A percentile compares a stretch with the other conserved stretches of the same genome.
Evolutionary conservation across 345 rosid genomes (phyloP).

Genomic region (Excoecaria cochinchinensis): DNA sequence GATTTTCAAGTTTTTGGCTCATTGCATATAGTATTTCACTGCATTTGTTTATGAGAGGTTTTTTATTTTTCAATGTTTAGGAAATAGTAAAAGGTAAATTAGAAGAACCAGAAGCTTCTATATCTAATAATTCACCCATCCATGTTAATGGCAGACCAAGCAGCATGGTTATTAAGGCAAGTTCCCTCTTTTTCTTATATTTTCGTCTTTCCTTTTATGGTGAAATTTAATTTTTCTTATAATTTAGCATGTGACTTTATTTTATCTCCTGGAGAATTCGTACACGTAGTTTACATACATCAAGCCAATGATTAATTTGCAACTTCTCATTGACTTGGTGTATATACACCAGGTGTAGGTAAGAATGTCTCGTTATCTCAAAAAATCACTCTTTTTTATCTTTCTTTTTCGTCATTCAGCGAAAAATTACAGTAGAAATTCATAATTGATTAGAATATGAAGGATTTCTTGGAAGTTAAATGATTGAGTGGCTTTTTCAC

Average conservation of each 20-base stretch:
- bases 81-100: slow-evolving; percentile 18
- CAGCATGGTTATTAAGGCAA: slow-evolving; percentile 52
- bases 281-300: too few relatives aligned
- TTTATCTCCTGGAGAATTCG: too few relatives aligned
- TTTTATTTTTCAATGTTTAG: slow-evolving; percentile 7
- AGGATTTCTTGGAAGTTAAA: neutral
- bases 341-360: too few relatives aligned
- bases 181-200: neutral
- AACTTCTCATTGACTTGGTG: too few relatives aligned
- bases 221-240: too few relatives aligned
- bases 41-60: neutral
- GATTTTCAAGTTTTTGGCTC: neutral
- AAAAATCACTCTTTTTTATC: neutral
- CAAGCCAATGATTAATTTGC: too few relatives aligned
- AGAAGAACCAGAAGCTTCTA: slow-evolving; percentile 25
- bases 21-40: neutral
- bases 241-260: too few relatives aligned
- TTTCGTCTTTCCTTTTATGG: too few relatives aligned
- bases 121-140: slow-evolving; percentile 20
- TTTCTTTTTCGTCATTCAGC: neutral
- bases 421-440: too few relatives aligned
- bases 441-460: too few relatives aligned
- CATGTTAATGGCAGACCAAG: slow-evolving; percentile 39
- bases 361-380: too few relatives aligned
- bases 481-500: neutral